A percentile compares a stretch with the other conserved stretches of the same genome.
Conservation (phyloP, 2,329 filamentous ascomycete genomes). For the Trichoderma sp. region DNA sequence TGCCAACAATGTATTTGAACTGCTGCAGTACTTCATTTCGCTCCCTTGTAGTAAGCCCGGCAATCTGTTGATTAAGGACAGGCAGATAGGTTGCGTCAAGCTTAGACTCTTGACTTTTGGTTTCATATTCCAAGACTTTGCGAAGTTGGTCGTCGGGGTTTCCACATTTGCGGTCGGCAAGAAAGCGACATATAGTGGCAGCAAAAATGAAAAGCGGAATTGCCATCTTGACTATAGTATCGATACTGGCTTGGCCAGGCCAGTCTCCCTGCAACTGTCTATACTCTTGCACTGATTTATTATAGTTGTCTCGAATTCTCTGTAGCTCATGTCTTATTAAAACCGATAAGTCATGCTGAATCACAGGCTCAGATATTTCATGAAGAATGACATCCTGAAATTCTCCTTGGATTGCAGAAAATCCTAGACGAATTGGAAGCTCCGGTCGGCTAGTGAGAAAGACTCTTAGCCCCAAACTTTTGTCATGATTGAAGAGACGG, state of each 20-base stretch:
- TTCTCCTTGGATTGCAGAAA: conserved; percentile 28
- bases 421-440: conserved; percentile 37
- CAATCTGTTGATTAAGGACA: conserved; percentile 21
- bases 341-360: neutral
- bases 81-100: conserved; percentile 24
- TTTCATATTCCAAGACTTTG: conserved; percentile 27
- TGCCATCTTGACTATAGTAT: conserved; percentile 30
- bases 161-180: conserved; percentile 24
- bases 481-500: neutral
- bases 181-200: conserved; percentile 33
- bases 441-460: conserved; percentile 47
- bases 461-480: conserved; percentile 26
- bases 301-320: neutral
- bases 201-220: conserved; percentile 39
- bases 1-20: conserved; percentile 33
- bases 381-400: neutral
- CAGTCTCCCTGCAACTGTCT: conserved; percentile 2
- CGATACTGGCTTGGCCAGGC: neutral
- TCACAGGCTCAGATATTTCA: neutral
- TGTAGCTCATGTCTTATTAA: neutral
- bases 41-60: neutral
- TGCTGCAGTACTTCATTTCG: conserved; percentile 22
- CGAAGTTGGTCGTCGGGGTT: conserved; percentile 26
- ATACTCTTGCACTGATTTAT: neutral
- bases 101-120: conserved; percentile 16